Evolutionary conservation across 352 stramenopile species (phyloP).

Genomic region (Globisporangium middletonii): DNA sequence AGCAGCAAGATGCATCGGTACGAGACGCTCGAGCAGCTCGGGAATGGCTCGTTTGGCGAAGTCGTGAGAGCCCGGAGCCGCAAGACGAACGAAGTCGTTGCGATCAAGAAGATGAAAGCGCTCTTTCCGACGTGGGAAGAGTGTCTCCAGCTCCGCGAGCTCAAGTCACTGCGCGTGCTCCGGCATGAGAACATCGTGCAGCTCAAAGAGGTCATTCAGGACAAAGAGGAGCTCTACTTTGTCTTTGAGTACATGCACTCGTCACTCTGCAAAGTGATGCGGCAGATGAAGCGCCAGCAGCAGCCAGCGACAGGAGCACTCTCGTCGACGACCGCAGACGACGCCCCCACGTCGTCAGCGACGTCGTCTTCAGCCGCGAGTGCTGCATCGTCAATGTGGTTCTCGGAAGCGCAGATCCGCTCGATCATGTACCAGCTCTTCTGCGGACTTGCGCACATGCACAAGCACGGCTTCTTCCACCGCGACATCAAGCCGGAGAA

Average conservation of each 20-base stretch:
- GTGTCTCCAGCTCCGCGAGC: constrained; percentile 74
- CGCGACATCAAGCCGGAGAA: constrained; percentile 83
- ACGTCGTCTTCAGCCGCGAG: background rate
- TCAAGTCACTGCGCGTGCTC: constrained; percentile 69
- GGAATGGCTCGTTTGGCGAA: constrained; percentile 92
- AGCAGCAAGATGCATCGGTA: constrained; percentile 79
- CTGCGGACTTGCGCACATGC: constrained; percentile 66
- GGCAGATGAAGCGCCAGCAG: constrained; percentile 23
- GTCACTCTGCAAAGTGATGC: constrained; percentile 73
- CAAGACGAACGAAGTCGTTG: constrained; percentile 87
- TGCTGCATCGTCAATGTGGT: constrained; percentile 17
- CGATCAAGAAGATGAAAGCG: constrained; percentile 84
- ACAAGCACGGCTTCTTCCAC: constrained; percentile 83
- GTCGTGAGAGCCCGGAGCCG: constrained; percentile 89
- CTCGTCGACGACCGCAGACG: background rate
- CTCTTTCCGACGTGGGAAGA: constrained; percentile 78
- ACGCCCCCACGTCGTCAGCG: background rate
- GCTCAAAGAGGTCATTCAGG: constrained; percentile 81
- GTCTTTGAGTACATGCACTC: constrained; percentile 87
- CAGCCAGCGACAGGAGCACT: constrained; percentile 4
- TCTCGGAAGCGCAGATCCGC: constrained; percentile 60
- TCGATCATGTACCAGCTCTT: constrained; percentile 81
- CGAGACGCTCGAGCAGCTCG: constrained; percentile 88
- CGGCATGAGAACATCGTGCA: constrained; percentile 82
- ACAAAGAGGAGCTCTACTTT: constrained; percentile 86